phyloP scores from a whole-genome alignment of 768 basidiomycete species.

The Mycena rosella region DNA sequence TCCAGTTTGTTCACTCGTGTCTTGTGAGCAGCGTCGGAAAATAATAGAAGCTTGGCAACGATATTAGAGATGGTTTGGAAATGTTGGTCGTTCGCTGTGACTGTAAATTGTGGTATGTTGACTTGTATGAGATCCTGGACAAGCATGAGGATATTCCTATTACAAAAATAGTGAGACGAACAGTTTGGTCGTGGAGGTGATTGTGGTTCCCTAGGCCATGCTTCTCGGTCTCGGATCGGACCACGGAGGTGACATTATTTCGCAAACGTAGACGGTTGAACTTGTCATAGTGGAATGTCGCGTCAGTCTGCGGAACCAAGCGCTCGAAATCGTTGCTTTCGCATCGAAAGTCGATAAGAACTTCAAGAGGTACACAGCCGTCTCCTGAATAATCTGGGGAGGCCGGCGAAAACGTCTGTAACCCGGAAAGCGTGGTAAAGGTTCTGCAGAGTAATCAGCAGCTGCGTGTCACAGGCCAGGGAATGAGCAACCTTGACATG shows the following conservation, averaged over 20 bases:
- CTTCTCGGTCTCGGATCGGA: conserved; percentile 54
- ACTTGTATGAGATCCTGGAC: conserved; percentile 84
- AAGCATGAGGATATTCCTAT: conserved; percentile 6
- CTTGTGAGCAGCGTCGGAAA: conserved; percentile 89
- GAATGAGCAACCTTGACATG: conserved; percentile 78
- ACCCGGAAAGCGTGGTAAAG: conserved; percentile 80
- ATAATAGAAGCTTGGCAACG: conserved; percentile 89
- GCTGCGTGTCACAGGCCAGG: neutral
- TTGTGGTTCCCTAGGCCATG: conserved; percentile 47
- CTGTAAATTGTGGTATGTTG: conserved; percentile 87
- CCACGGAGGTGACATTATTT: conserved; percentile 72
- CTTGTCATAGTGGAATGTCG: conserved; percentile 90
- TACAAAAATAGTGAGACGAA: conserved; percentile 46
- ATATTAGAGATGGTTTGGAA: conserved; percentile 90
- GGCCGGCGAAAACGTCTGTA: conserved; percentile 90
- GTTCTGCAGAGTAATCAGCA: conserved; percentile 61
- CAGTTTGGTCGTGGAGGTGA: conserved; percentile 77
- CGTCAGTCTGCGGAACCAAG: conserved; percentile 90
- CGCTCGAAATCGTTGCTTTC: conserved; percentile 89
- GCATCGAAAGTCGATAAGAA: conserved; percentile 86
- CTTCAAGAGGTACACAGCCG: conserved; percentile 87
- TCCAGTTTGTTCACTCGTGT: conserved; percentile 83
- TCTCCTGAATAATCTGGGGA: conserved; percentile 54
- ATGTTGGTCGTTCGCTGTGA: conserved; percentile 85
- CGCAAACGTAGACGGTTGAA: conserved; percentile 92